Percentiles rank a stretch among this genome's conserved stretches.
Evolutionary conservation across 2,329 filamentous ascomycete species (phyloP).

Genomic region (Botrytis deweyae): DNA sequence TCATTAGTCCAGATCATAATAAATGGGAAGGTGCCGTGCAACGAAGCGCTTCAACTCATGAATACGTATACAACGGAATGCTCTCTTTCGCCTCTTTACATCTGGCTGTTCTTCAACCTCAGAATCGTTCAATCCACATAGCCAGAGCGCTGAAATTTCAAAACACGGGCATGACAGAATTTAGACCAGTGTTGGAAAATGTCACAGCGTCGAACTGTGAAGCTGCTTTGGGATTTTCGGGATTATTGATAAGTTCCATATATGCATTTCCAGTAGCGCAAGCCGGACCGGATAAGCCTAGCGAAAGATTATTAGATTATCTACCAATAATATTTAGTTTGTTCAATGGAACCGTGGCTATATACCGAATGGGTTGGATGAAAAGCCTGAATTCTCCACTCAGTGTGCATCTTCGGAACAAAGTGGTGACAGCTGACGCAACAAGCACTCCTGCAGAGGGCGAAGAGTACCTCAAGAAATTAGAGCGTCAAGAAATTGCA

Average conservation of each 20-base stretch:
- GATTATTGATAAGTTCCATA: conserved; percentile 11
- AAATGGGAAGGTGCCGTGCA: conserved; percentile 13
- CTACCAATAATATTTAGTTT: conserved; percentile 4
- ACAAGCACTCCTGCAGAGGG: neutral
- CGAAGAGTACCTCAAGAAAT: conserved; percentile 1
- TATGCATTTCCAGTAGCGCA: conserved; percentile 18
- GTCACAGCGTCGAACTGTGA: conserved; percentile 1
- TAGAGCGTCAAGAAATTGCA: neutral
- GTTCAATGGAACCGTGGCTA: conserved; percentile 16
- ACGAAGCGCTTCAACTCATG: conserved; percentile 1
- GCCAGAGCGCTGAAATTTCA: conserved; percentile 10
- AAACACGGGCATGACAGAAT: conserved; percentile 4
- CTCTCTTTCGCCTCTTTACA: conserved; percentile 17
- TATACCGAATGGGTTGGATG: conserved; percentile 20
- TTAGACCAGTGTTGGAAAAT: neutral
- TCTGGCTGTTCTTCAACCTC: conserved; percentile 3
- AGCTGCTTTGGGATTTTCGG: conserved; percentile 14
- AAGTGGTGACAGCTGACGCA: neutral
- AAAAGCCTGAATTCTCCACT: neutral
- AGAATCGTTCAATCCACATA: neutral
- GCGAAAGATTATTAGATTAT: conserved; percentile 4
- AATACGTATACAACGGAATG: conserved; percentile 19
- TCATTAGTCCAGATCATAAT: conserved; percentile 8
- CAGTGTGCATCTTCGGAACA: neutral
- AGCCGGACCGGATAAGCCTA: neutral